Evolutionary conservation across 2,329 filamentous ascomycete genomes (phyloP), one percentile per base, ranked within the genome.

Genomic region (Colletotrichum sp.): DNA sequence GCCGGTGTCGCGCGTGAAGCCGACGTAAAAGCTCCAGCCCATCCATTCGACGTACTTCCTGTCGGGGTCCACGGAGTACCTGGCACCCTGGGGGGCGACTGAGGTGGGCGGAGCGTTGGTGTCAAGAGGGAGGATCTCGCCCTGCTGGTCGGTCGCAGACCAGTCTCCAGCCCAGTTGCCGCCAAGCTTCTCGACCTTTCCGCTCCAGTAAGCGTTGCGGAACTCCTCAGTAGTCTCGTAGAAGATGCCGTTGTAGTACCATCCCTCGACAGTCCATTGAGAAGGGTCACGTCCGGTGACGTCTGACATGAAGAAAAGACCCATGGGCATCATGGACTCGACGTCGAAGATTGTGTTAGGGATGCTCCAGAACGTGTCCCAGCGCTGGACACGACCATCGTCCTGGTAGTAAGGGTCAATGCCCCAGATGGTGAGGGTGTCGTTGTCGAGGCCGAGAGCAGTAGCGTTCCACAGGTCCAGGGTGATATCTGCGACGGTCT

Each of bases 191-290:
- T 86, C 84, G 76, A 91, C 89, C 6, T 81, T 83, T 5, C 84
- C 82, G 27, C 81, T 81, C 71, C 82, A 85, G 78, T 86, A 88
- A 3, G 89, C 88, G 1, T 71, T 78, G 39, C 87, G 82, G 80
- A 91, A 89, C 6, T 84, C 85, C 22, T 89, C 84, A 2, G 87
- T 88, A 6, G 87, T 87, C 36, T 85, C 80, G 78, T 91, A 92
- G 76, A 88, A 88, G n/a, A 88, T 80, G 61, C 87, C 86, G 72
- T 90, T 88, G 79, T 91, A 92, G 19, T 89, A 86, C 88, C 90
- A 92, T 3, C 88, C 88, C 22, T 86, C 83, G 0, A 90, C 80
- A 16, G 80, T 83, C 90, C 91, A 92, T 44, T 88, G 82, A 16
- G 84, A 83, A 11, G 88, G 86, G 75, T 91, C 87, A 8, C 88